Percentiles rank a stretch among this genome's conserved stretches.
Evolutionary conservation across 2,329 filamentous ascomycete species (phyloP).

Genomic region (Elsinoe perseae): DNA sequence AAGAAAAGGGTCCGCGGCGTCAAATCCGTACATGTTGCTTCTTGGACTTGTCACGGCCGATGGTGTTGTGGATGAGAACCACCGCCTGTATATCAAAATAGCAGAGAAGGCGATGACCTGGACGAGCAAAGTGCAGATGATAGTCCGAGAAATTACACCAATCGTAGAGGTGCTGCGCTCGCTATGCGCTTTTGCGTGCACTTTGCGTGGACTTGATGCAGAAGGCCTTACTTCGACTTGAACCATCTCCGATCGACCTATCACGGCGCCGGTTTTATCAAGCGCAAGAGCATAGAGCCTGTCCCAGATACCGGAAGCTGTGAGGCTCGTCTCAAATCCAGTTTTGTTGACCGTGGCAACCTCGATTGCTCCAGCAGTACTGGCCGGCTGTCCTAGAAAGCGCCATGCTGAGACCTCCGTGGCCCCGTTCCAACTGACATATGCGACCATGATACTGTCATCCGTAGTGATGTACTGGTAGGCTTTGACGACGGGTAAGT

Average conservation of each 20-base stretch:
- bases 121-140: no score
- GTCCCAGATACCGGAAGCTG: neutral
- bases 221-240: neutral
- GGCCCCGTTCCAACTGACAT: conserved; percentile 33
- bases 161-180: neutral
- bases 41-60: no score
- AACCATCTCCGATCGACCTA: neutral
- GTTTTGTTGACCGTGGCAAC: conserved; percentile 4
- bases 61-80: no score
- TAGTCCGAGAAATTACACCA: neutral
- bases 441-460: conserved; percentile 24
- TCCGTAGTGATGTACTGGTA: conserved; percentile 18
- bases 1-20: no score
- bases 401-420: conserved; percentile 33
- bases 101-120: no score
- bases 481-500: conserved; percentile 26
- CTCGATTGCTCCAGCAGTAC: neutral
- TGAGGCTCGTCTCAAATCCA: conserved; percentile 16
- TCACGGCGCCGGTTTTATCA: neutral
- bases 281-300: neutral
- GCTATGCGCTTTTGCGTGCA: neutral
- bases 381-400: conserved; percentile 23
- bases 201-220: no score
- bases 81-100: no score
- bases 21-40: no score